Conservation (phyloP, 2,329 filamentous ascomycete genomes). For the Colletotrichum orbiculare region DNA sequence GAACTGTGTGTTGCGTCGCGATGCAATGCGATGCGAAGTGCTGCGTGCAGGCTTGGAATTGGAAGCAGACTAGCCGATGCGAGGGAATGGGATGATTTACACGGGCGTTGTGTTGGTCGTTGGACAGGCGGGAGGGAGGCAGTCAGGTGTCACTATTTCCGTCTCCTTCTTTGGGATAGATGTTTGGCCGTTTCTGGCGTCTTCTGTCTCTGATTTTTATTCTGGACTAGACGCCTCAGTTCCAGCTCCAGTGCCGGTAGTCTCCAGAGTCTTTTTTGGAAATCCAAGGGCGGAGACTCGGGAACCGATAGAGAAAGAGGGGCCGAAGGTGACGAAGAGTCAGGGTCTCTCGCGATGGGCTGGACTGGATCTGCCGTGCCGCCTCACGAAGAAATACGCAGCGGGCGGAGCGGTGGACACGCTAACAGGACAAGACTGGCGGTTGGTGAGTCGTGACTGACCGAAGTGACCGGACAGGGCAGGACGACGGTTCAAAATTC, state of each 20-base stretch:
- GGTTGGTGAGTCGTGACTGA: neutral
- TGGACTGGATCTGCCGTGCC: no score
- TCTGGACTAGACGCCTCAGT: no score
- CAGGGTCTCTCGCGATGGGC: neutral
- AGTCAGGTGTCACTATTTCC: conserved; percentile 13
- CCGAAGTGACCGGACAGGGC: no score
- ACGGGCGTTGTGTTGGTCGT: conserved; percentile 17
- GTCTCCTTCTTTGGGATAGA: neutral
- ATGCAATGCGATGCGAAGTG: conserved; percentile 21
- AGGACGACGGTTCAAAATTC: conserved; percentile 1
- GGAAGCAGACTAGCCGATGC: conserved; percentile 23
- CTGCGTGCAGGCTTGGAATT: conserved; percentile 21
- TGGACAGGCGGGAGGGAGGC: neutral
- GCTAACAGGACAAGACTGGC: neutral
- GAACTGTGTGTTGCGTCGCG: no score
- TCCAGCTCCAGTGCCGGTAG: neutral
- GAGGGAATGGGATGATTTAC: conserved; percentile 29
- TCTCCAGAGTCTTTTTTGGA: neutral
- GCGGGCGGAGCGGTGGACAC: no score
- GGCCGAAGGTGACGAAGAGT: neutral
- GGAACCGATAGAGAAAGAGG: neutral
- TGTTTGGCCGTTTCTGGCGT: conserved; percentile 5
- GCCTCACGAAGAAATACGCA: no score
- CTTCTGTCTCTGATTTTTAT: neutral
- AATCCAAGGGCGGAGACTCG: neutral